phyloP scores from a whole-genome alignment of 768 basidiomycete genomes.

The Tulasnella sp. region DNA sequence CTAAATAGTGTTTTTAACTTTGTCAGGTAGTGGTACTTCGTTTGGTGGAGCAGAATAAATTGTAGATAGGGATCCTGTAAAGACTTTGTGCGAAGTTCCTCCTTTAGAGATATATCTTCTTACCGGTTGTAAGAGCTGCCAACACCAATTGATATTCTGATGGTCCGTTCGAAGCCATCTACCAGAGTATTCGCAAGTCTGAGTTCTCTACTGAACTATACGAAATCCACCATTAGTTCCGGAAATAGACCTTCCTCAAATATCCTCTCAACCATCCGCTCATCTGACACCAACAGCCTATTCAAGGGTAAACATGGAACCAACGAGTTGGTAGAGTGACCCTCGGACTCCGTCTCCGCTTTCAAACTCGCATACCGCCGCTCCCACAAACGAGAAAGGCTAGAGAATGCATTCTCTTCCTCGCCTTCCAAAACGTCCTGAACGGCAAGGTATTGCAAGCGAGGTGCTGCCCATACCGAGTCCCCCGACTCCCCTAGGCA shows the following conservation, averaged over 20 bases:
- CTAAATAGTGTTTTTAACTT: background rate
- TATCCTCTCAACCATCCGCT: background rate
- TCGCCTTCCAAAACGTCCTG: background rate
- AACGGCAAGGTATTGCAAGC: slow-evolving; percentile 1
- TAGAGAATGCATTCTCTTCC: background rate
- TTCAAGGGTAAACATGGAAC: background rate
- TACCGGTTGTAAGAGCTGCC: no score
- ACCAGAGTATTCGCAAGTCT: background rate
- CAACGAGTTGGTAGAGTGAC: background rate
- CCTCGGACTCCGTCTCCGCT: background rate
- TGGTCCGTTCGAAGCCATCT: no score
- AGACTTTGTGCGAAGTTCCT: no score
- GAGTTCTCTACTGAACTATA: background rate
- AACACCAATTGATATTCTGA: no score
- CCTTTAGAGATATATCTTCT: no score
- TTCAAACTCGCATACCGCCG: background rate
- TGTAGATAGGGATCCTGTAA: background rate
- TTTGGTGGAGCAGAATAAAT: background rate
- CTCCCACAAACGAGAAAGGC: background rate
- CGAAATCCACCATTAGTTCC: background rate
- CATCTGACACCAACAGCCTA: background rate
- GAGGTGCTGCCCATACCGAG: background rate
- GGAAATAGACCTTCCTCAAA: background rate
- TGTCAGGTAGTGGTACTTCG: background rate
- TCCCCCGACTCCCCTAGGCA: background rate